Evolutionary conservation across 176 grass and related monocot species (phyloP), one percentile per base, ranked within the genome.

Genomic region (Typha latifolia): DNA sequence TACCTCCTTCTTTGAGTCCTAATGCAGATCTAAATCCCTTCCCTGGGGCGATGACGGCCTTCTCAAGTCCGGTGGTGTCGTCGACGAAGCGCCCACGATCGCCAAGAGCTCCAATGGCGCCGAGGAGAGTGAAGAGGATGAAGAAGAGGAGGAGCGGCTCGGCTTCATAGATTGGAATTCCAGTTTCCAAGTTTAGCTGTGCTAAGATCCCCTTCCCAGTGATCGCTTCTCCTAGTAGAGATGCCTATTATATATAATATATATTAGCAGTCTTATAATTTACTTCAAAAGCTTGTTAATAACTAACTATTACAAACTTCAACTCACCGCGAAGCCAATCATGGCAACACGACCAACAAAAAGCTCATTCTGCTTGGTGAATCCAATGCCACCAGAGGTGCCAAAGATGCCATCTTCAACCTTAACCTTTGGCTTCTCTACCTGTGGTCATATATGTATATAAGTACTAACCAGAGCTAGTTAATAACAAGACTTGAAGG

Each of bases 121-220:
- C 95, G 56, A 94, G 95, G 68, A 99, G 95, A 19, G 95, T 99
- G 77, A 99, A 99, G 70, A 99, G 86, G 79, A 99, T 99, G 89
- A 99, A 99, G 95, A 99, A 94, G 69, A 99, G 95, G 67, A 99
- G 84, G 32, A 99, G 95, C 12, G 95, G 95, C 89, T 99, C 95
- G 2, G 95, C 95, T 48, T 99, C 95, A 37, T 99, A 99, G 70
- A 99, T 99, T 34, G 95, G 95, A 79, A 99, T 90, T 52, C 95
- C 95, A 0, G 95, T 99, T 74, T 99, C 95, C 29, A 99, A 76
- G 79, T 99, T 99, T 56, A 99, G 70, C 67, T 99, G 95, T 15
- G 89, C 19, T 15, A 99, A 79, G 63, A 99, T 99, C 16, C 95
- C 95, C 83, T 99, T 99, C 4, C 95, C 95, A 12, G 95, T 99